Percentiles rank a stretch among this genome's conserved stretches.
Evolutionary conservation across 768 basidiomycete genomes (phyloP).

Genomic region (Suillus discolor): DNA sequence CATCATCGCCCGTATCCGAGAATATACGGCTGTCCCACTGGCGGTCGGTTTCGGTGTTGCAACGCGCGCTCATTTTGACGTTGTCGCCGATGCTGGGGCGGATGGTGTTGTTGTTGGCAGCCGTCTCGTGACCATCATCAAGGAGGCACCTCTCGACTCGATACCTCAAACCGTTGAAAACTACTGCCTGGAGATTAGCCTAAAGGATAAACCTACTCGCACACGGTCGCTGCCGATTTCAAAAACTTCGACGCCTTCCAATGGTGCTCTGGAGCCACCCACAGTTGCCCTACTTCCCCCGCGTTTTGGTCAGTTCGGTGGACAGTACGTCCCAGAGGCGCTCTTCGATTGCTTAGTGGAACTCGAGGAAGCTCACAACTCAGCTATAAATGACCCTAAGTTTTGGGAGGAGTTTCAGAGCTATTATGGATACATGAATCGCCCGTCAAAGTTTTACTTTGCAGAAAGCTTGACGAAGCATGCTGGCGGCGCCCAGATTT

Average conservation of each 20-base stretch:
- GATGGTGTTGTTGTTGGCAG: slow-evolving; percentile 96
- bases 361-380: slow-evolving; percentile 87
- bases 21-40: slow-evolving; percentile 78
- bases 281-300: slow-evolving; percentile 57
- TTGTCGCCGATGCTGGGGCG: slow-evolving; percentile 84
- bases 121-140: slow-evolving; percentile 79
- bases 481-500: slow-evolving; percentile 92
- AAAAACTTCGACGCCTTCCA: slow-evolving; percentile 4
- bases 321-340: slow-evolving; percentile 96
- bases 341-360: slow-evolving; percentile 92
- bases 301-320: slow-evolving; percentile 94
- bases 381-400: slow-evolving; percentile 82
- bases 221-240: slow-evolving; percentile 7
- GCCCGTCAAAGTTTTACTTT: slow-evolving; percentile 89
- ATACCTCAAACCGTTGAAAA: slow-evolving; percentile 59
- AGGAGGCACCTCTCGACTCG: slow-evolving; percentile 53
- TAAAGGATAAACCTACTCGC: slow-evolving; percentile 37
- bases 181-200: slow-evolving; percentile 74
- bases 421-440: slow-evolving; percentile 92
- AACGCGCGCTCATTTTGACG: slow-evolving; percentile 84
- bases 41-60: slow-evolving; percentile 98
- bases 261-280: neutral
- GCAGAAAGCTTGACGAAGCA: slow-evolving; percentile 89
- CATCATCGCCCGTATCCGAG: slow-evolving; percentile 80
- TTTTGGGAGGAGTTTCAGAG: slow-evolving; percentile 93